phyloP scores from a whole-genome alignment of 1,284 basidiomycete species.

The Omphalotus olearius region DNA sequence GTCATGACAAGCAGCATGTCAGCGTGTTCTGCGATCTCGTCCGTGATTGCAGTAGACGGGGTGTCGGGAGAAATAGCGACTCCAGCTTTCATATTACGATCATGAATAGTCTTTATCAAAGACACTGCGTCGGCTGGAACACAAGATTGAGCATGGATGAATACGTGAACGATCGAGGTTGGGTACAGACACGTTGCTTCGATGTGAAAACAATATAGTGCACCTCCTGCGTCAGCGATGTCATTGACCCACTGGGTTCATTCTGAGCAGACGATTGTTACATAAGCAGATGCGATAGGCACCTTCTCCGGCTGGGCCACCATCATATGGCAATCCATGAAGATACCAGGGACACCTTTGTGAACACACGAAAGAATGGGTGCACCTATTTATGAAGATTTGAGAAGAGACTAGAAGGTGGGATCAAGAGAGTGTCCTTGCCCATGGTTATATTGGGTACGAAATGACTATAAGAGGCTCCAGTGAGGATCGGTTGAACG shows the following conservation, averaged over 20 bases:
- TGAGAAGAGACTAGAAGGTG: constrained; percentile 12
- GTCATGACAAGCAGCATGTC: constrained; percentile 99
- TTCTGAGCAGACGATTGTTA: constrained; percentile 8
- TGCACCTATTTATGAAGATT: constrained; percentile 52
- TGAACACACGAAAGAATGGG: constrained; percentile 87
- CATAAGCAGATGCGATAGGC: constrained; percentile 1
- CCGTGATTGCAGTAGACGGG: constrained; percentile 79
- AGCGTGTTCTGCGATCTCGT: constrained; percentile 72
- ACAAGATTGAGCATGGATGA: constrained; percentile 1
- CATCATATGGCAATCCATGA: constrained; percentile 99
- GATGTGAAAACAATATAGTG: constrained; percentile 95
- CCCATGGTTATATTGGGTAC: constrained; percentile 99
- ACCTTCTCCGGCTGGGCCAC: constrained; percentile 91
- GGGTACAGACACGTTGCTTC: constrained; percentile 79
- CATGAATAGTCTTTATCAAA: constrained; percentile 76
- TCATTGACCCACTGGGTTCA: constrained; percentile 86
- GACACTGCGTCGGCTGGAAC: constrained; percentile 65
- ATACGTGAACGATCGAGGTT: constrained; percentile 10
- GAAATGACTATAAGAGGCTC: constrained; percentile 69
- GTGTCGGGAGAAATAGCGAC: constrained; percentile 95
- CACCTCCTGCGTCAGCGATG: constrained; percentile 92
- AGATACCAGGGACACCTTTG: constrained; percentile 89
- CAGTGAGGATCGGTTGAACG: constrained; percentile 16
- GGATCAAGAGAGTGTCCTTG: constrained; percentile 24
- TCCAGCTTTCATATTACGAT: constrained; percentile 82